Evolutionary conservation across 805 yeast species (phyloP).

Genomic region (Gaillardinia entomophila): DNA sequence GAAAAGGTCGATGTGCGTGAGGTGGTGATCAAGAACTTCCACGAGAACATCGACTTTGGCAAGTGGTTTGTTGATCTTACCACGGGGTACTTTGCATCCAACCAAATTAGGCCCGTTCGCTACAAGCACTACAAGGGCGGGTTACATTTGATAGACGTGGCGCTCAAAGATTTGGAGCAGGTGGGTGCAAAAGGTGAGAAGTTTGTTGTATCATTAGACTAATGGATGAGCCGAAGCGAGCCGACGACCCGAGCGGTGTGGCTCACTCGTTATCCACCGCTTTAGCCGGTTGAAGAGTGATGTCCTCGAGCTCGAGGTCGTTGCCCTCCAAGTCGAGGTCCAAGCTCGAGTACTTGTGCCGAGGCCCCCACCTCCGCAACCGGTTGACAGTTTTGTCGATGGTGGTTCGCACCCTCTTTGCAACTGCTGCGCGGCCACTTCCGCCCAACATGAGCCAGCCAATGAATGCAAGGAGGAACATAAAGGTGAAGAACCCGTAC

Average conservation of each 20-base stretch:
- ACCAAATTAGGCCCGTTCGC: slow-evolving; percentile 25
- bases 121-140: slow-evolving; percentile 31
- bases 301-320: too few species aligned
- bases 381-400: too few species aligned
- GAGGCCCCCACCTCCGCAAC: too few species aligned
- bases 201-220: too few species aligned
- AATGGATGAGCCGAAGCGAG: slow-evolving; percentile 1
- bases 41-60: slow-evolving; percentile 37
- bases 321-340: too few species aligned
- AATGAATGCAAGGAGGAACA: slow-evolving; percentile 17
- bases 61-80: slow-evolving; percentile 26
- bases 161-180: slow-evolving; percentile 32
- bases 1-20: slow-evolving; percentile 19
- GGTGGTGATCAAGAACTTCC: slow-evolving; percentile 37
- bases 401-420: too few species aligned
- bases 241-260: not conserved
- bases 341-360: too few species aligned
- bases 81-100: slow-evolving; percentile 19
- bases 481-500: slow-evolving; percentile 31
- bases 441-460: slow-evolving; percentile 30
- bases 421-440: too few species aligned
- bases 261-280: too few species aligned
- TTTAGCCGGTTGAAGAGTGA: too few species aligned
- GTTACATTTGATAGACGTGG: slow-evolving; percentile 23
- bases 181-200: slow-evolving; percentile 40